A percentile compares a stretch with the other conserved stretches of the same genome.
Evolutionary conservation across 495 filamentous ascomycete genomes (phyloP).

Genomic region (Neurospora hispaniola): DNA sequence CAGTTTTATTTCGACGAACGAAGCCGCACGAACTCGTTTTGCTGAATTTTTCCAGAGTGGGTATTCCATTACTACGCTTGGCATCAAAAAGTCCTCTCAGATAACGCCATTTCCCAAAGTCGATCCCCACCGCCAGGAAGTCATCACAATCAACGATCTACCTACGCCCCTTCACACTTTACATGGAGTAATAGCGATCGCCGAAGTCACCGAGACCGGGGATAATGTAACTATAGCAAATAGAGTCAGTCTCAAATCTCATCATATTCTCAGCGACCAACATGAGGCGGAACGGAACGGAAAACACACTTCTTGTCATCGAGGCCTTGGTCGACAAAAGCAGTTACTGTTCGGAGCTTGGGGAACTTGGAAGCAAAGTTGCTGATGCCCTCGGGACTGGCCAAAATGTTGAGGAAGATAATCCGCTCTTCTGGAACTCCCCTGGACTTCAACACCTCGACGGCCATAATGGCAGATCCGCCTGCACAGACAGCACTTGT

Average conservation of each 20-base stretch:
- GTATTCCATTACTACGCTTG: background rate
- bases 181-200: slow-evolving; percentile 93
- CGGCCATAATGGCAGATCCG: slow-evolving; percentile 92
- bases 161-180: slow-evolving; percentile 3
- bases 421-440: slow-evolving; percentile 94
- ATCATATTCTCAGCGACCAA: slow-evolving; percentile 11
- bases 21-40: background rate
- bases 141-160: background rate
- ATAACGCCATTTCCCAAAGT: background rate
- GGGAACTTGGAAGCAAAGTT: slow-evolving; percentile 88
- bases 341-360: slow-evolving; percentile 88
- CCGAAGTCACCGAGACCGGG: slow-evolving; percentile 95
- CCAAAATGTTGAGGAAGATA: slow-evolving; percentile 91
- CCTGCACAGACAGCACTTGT: slow-evolving; percentile 36
- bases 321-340: slow-evolving; percentile 86
- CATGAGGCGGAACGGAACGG: background rate
- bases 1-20: background rate
- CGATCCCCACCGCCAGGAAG: background rate
- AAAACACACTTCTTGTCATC: slow-evolving; percentile 86
- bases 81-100: background rate
- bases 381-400: slow-evolving; percentile 81
- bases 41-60: background rate
- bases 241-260: slow-evolving; percentile 1
- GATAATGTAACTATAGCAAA: slow-evolving; percentile 69
- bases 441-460: slow-evolving; percentile 76